Base-by-base conservation (phyloP, 108 stramenopile genomes). In the Discostella pseudostelligera region DNA sequence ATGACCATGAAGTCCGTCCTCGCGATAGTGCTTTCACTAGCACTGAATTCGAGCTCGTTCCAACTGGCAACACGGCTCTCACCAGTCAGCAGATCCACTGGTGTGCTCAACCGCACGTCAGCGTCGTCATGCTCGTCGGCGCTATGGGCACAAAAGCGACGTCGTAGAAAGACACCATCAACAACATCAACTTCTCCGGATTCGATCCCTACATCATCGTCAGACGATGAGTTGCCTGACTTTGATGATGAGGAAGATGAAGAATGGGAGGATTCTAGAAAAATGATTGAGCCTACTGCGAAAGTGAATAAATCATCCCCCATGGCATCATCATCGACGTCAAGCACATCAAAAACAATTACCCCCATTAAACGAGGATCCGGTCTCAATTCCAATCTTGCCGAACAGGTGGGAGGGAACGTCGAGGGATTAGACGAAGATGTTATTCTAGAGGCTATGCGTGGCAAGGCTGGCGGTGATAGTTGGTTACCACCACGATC, bases 161-260 rank as follows among this genome's bases (percentile, higher is more conserved):
- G 65, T 29, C 76, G 76, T 13, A 54, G 72, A 47, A 76, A 76
- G 65, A 56, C 55, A 11, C 28, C 29, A 16, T 3, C 29, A 2
- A 16, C 28, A 11, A n/a, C 29, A 17, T 35, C 28, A 11, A n/a
- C 29, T 39, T 35, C 55, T 4, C 16, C 55, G 2, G 57, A 57
- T 51, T 58, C 75, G 20, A 24, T 46, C 5, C n/a, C 50, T 9
- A 14, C 58, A 29, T 40, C 53, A 25, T 51, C 69, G 20, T 39
- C 42, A 17, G 19, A 29, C 12, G 72, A 72, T 35, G 87, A 86
- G 14, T 69, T 92, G 17, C 90, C 90, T 24, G 90, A 92, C 12
- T 92, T 92, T 72, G 87, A 89, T 42, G 32, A 86, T 37, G 82
- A 51, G 7, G 84, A 79, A 45, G 72, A 66, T 49, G 69, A 28